A percentile compares a stretch with the other conserved stretches of the same genome.
phyloP scores from a whole-genome alignment of 257 asterid genomes.

The Nicotiana tomentosiformis region DNA sequence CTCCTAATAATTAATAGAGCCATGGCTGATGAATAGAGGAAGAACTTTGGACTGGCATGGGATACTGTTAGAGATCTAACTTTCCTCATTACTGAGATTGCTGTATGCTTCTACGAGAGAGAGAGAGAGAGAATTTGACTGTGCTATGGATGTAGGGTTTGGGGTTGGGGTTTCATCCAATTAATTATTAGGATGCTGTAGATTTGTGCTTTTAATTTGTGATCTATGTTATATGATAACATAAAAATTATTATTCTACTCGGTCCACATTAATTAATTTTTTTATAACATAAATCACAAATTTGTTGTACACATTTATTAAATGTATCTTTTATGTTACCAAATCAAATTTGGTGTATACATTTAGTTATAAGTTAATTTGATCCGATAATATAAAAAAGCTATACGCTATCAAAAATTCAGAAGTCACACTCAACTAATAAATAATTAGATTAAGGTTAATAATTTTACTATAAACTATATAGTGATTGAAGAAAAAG shows the following conservation, averaged over 20 bases:
- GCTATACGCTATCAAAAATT: too few relatives aligned
- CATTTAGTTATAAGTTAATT: too few relatives aligned
- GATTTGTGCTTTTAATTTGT: not conserved
- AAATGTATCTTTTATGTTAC: too few relatives aligned
- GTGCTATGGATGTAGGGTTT: not conserved
- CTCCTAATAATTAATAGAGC: not conserved
- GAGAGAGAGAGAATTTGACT: not conserved
- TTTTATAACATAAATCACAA: too few relatives aligned
- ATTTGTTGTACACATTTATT: too few relatives aligned
- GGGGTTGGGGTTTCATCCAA: not conserved
- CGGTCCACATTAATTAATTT: too few relatives aligned
- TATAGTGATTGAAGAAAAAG: not conserved
- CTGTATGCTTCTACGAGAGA: not conserved
- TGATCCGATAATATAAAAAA: too few relatives aligned
- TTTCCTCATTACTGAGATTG: not conserved
- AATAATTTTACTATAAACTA: not conserved
- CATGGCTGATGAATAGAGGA: not conserved
- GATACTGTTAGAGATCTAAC: not conserved
- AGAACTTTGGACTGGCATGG: not conserved
- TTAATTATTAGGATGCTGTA: not conserved
- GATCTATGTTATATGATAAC: too few relatives aligned
- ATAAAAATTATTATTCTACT: too few relatives aligned
- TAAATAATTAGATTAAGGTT: not conserved
- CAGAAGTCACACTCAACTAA: not conserved
- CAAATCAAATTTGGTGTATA: too few relatives aligned